Percentiles rank a stretch among this genome's conserved stretches.
These are phyloP conservation scores for Naganishia vishniacii DNA, from an alignment of 768 basidiomycete species.

Conservation along the genomic window DNA sequence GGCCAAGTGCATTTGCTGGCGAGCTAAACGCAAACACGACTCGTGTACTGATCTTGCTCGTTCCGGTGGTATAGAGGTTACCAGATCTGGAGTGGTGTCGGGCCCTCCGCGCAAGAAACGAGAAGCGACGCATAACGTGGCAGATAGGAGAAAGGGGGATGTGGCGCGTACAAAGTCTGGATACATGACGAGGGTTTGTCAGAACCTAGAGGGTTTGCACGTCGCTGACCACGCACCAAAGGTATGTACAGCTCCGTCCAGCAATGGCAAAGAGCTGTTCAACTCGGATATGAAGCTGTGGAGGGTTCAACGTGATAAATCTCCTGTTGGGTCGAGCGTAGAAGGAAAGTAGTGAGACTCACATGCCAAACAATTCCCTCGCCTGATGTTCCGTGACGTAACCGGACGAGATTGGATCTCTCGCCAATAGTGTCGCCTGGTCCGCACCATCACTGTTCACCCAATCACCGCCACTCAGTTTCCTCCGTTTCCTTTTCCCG, in stretches of 20 bases:
- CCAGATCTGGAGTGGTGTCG: constrained; percentile 19
- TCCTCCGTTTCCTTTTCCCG: constrained; percentile 28
- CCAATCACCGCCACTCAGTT: constrained; percentile 24
- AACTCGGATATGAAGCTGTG: constrained; percentile 30
- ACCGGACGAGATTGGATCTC: constrained; percentile 32
- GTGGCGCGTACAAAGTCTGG: constrained; percentile 25
- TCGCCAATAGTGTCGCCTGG: neutral
- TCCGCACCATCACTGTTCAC: neutral
- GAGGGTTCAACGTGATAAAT: neutral
- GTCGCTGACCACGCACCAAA: constrained; percentile 17
- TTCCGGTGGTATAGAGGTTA: constrained; percentile 26
- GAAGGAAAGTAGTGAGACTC: constrained; percentile 8
- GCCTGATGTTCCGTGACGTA: constrained; percentile 30
- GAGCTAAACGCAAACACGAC: constrained; percentile 31
- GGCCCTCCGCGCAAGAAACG: constrained; percentile 29
- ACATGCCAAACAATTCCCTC: constrained; percentile 32
- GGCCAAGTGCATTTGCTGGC: constrained; percentile 30
- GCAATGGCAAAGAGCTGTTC: constrained; percentile 25
- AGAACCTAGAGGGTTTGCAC: neutral
- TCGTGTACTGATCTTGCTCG: constrained; percentile 32
- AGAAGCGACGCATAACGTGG: constrained; percentile 32
- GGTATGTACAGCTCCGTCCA: constrained; percentile 29
- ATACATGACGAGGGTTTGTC: neutral
- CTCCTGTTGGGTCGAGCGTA: neutral
- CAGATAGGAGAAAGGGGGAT: constrained; percentile 33